These are phyloP conservation scores for Entrophospora sp. DNA, from an alignment of 192 early-diverging fungal genomes.

Conservation along the genomic window DNA sequence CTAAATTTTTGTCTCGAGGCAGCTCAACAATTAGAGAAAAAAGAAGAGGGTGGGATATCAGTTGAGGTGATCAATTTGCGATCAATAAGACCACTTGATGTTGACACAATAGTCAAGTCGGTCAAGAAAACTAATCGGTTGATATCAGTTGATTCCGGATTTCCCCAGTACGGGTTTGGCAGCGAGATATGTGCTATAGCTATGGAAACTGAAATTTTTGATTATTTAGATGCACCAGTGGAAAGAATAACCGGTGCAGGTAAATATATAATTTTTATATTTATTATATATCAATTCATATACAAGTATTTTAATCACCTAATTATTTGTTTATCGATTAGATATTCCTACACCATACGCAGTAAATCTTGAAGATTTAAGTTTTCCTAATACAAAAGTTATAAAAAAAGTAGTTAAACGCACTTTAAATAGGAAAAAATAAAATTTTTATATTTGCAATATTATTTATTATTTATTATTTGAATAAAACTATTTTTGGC, in stretches of 20 bases:
- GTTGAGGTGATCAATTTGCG: conserved; percentile 96
- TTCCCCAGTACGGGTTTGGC: conserved; percentile 90
- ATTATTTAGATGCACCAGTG: conserved; percentile 92
- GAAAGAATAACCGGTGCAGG: conserved; percentile 83
- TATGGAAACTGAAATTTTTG: conserved; percentile 95
- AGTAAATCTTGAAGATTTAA: conserved; percentile 81
- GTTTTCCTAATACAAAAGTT: conserved; percentile 74
- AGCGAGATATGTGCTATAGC: conserved; percentile 92
- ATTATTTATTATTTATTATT: too few species aligned
- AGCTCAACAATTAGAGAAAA: conserved; percentile 75
- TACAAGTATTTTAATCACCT: neutral
- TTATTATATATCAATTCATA: neutral
- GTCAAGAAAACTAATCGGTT: conserved; percentile 98
- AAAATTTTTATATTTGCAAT: too few species aligned
- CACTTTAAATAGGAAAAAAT: conserved; percentile 43
- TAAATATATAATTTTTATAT: neutral
- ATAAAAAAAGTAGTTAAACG: conserved; percentile 77
- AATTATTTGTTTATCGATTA: neutral
- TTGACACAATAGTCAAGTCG: conserved; percentile 81
- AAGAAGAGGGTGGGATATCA: conserved; percentile 62
- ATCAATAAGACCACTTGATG: conserved; percentile 93
- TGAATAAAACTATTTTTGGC: too few species aligned
- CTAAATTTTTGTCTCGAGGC: conserved; percentile 82
- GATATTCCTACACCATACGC: conserved; percentile 98
- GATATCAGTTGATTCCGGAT: conserved; percentile 93